A percentile compares a stretch with the other conserved stretches of the same genome.
phyloP scores from a whole-genome alignment of 2,329 filamentous ascomycete genomes.

The Apiospora hydei region DNA sequence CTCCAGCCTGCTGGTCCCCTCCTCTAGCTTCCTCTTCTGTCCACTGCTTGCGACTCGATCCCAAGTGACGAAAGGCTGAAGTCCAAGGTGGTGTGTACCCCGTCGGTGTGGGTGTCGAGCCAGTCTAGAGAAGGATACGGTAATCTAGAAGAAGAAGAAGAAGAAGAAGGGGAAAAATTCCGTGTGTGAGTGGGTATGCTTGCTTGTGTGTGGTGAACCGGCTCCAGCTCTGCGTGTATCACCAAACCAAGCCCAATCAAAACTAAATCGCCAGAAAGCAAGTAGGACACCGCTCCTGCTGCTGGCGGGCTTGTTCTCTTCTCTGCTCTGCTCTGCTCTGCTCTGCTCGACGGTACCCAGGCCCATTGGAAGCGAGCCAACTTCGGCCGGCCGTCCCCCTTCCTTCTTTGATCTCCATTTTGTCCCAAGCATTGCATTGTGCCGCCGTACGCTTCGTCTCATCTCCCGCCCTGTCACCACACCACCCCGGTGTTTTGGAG shows the following conservation, averaged over 20 bases:
- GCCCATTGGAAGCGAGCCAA: background rate
- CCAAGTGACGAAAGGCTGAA: slow-evolving; percentile 23
- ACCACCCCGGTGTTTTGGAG: slow-evolving; percentile 5
- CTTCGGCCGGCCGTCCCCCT: slow-evolving; percentile 13
- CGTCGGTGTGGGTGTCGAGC: slow-evolving; percentile 11
- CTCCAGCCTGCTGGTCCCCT: slow-evolving; percentile 10
- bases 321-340: background rate
- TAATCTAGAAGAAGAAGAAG: slow-evolving; percentile 20
- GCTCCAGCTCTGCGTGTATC: background rate
- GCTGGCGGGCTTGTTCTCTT: background rate
- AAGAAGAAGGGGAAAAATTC: slow-evolving; percentile 14
- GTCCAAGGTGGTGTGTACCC: slow-evolving; percentile 22
- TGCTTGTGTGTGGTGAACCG: slow-evolving; percentile 14
- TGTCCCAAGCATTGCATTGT: slow-evolving; percentile 24
- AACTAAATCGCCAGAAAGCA: background rate
- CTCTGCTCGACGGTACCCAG: background rate
- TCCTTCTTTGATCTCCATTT: background rate
- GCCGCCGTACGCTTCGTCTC: slow-evolving; percentile 24
- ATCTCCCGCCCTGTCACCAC: slow-evolving; percentile 21
- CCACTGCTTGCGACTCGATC: slow-evolving; percentile 18
- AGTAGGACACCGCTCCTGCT: background rate
- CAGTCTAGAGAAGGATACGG: background rate
- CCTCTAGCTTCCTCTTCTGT: slow-evolving; percentile 22
- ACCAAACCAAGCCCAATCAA: slow-evolving; percentile 5
- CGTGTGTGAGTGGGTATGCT: slow-evolving; percentile 18